phyloP scores from a whole-genome alignment of 768 basidiomycete genomes.

The Pleurotus citrinopileatus region DNA sequence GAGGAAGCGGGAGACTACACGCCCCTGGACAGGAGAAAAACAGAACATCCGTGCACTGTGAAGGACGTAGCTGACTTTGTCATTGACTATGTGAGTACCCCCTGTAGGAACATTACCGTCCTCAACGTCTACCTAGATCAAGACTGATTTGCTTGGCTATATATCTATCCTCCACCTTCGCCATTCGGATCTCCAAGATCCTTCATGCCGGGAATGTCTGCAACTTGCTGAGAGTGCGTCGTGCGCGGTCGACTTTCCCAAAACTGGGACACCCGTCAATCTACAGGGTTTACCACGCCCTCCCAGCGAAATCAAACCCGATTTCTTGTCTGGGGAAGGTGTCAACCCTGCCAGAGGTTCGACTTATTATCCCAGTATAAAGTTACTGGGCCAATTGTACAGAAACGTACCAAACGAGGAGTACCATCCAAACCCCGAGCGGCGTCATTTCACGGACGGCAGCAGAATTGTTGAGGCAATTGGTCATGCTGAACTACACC shows the following conservation, averaged over 20 bases:
- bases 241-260: slow-evolving; percentile 47
- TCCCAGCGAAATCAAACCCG: slow-evolving; percentile 27
- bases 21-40: slow-evolving; percentile 30
- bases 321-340: slow-evolving; percentile 42
- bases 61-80: slow-evolving; percentile 46
- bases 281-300: slow-evolving; percentile 30
- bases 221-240: slow-evolving; percentile 41
- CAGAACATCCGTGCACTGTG: slow-evolving; percentile 30
- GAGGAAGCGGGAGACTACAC: slow-evolving; percentile 36
- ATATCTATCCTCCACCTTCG: slow-evolving; percentile 42
- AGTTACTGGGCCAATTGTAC: slow-evolving; percentile 42
- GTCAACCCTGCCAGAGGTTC: slow-evolving; percentile 18
- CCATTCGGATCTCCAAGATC: slow-evolving; percentile 37
- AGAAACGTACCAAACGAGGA: slow-evolving; percentile 38
- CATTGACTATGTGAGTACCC: slow-evolving; percentile 37
- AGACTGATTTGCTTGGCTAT: slow-evolving; percentile 36
- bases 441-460: slow-evolving; percentile 13
- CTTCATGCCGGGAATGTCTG: slow-evolving; percentile 33
- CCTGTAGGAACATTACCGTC: no score
- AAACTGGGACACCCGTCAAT: slow-evolving; percentile 40
- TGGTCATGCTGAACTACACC: slow-evolving; percentile 19
- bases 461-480: slow-evolving; percentile 23
- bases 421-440: slow-evolving; percentile 23
- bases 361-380: slow-evolving; percentile 37
- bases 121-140: slow-evolving; percentile 15